Percentiles rank a stretch among this genome's conserved stretches.
Conservation (phyloP, 106 monocot species). For the Narthecium ossifragum region DNA sequence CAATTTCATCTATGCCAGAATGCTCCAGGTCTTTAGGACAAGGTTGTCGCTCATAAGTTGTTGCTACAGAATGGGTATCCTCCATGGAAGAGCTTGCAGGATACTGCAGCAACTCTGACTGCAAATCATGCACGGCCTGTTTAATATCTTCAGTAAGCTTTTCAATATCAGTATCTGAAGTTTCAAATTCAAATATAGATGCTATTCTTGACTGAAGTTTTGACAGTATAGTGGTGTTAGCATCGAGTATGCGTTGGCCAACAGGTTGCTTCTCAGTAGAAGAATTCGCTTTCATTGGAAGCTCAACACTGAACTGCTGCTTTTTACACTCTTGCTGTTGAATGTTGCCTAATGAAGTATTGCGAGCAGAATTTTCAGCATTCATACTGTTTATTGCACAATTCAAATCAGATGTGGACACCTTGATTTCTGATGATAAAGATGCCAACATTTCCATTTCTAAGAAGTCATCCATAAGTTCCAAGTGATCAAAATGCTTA, state of each 20-base stretch:
- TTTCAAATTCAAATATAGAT: constrained; percentile 23
- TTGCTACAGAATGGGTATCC: constrained; percentile 2
- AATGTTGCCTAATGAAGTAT: background rate
- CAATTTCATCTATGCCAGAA: background rate
- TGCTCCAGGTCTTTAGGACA: constrained; percentile 3
- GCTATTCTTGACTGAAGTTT: constrained; percentile 43
- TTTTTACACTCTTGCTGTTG: constrained; percentile 3
- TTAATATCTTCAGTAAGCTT: constrained; percentile 35
- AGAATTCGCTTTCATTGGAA: background rate
- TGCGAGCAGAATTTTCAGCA: background rate
- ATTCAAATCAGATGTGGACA: constrained; percentile 1
- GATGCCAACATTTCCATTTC: constrained; percentile 57
- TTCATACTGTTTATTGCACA: constrained; percentile 1
- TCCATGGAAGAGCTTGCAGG: constrained; percentile 1
- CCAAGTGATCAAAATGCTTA: constrained; percentile 21
- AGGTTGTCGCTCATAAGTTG: constrained; percentile 7
- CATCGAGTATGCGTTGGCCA: background rate
- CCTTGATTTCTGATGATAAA: constrained; percentile 38
- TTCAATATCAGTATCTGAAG: constrained; percentile 9
- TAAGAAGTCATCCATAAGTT: constrained; percentile 54
- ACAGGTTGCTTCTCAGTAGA: background rate
- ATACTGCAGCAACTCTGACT: constrained; percentile 22
- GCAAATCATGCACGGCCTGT: constrained; percentile 26
- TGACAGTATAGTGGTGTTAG: constrained; percentile 8
- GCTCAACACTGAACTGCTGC: background rate